phyloP scores from a whole-genome alignment of 2,329 filamentous ascomycete species.

The Aspergillus sp. region DNA sequence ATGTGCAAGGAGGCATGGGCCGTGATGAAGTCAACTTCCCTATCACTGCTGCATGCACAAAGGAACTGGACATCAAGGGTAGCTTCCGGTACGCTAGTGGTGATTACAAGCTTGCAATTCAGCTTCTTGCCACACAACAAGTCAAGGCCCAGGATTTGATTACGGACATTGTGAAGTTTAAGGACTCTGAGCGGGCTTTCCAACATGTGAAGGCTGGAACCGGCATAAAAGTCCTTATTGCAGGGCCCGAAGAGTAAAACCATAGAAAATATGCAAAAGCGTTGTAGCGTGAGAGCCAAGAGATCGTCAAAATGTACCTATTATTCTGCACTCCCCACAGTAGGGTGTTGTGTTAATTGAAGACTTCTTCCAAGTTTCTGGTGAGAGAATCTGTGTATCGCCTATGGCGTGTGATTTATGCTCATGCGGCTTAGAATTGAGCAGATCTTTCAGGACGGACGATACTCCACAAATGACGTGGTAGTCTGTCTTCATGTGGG shows the following conservation, averaged over 20 bases:
- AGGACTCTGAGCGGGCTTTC: constrained; percentile 57
- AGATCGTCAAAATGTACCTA: no score
- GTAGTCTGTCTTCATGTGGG: no score
- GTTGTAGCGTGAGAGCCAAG: no score
- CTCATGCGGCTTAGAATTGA: no score
- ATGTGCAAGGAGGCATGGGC: constrained; percentile 86
- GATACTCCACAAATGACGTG: no score
- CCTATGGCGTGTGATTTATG: no score
- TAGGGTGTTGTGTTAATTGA: no score
- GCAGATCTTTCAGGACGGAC: no score
- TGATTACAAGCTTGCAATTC: constrained; percentile 72
- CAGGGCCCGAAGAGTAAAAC: neutral
- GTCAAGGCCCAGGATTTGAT: constrained; percentile 69
- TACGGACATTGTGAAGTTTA: constrained; percentile 66
- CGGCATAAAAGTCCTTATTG: neutral
- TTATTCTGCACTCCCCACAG: no score
- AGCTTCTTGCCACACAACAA: constrained; percentile 63
- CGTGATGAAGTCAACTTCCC: constrained; percentile 64
- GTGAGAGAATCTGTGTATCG: no score
- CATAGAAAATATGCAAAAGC: no score
- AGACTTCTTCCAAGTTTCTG: no score
- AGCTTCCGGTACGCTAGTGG: constrained; percentile 77
- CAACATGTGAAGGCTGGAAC: constrained; percentile 2
- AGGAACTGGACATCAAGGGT: constrained; percentile 75
- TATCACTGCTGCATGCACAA: constrained; percentile 62